phyloP scores from a whole-genome alignment of 495 filamentous ascomycete species.

The Amphirosellinia nigrospora region DNA sequence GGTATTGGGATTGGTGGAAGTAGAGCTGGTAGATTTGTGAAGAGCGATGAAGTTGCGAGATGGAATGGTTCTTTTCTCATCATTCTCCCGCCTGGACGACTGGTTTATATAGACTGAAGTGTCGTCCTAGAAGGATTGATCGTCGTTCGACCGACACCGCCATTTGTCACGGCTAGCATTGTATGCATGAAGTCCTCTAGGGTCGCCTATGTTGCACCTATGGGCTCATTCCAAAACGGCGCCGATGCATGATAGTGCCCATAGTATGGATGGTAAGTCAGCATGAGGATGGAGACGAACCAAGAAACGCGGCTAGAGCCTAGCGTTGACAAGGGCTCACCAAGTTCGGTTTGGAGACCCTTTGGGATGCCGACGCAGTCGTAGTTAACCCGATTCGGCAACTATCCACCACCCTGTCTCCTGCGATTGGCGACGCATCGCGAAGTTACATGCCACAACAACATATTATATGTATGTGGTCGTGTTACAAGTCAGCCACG shows the following conservation, averaged over 20 bases:
- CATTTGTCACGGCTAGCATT: conserved; percentile 22
- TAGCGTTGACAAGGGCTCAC: conserved; percentile 19
- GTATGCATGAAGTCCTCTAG: conserved; percentile 21
- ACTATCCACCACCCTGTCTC: not conserved
- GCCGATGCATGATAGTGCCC: conserved; percentile 12
- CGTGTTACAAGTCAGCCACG: not conserved
- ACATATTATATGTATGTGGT: too few relatives aligned
- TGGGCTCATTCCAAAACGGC: conserved; percentile 19
- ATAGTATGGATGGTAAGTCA: conserved; percentile 12
- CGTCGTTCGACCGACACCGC: conserved; percentile 24
- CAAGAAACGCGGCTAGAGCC: conserved; percentile 10
- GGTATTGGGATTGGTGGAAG: not conserved
- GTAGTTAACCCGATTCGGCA: conserved; percentile 14
- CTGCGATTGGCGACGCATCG: not conserved
- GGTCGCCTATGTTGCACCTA: conserved; percentile 12
- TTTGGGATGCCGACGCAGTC: conserved; percentile 5
- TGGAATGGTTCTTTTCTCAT: conserved; percentile 13
- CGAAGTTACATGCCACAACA: too few relatives aligned
- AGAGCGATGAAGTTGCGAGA: conserved; percentile 13
- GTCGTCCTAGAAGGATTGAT: conserved; percentile 14
- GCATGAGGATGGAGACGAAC: conserved; percentile 21
- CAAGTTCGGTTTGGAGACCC: not conserved
- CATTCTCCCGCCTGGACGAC: not conserved
- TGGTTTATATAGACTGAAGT: conserved; percentile 25
- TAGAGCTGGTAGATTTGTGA: conserved; percentile 14